These are phyloP conservation scores for Ogataea hybrid DNA, from an alignment of 1,139 yeast species.

Conservation along the genomic window DNA sequence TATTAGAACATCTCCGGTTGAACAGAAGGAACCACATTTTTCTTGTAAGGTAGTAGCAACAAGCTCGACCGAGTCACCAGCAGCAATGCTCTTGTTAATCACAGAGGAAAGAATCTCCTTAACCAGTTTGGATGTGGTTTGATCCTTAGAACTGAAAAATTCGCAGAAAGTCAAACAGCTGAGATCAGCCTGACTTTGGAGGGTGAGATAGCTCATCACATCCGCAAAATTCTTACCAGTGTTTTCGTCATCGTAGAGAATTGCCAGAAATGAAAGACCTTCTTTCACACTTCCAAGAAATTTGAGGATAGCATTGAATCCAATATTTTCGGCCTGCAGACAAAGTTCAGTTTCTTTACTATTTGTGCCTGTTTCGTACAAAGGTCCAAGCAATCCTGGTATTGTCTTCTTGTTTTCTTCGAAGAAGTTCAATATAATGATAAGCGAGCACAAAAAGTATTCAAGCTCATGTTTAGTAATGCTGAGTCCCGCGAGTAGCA, in stretches of 20 bases:
- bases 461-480: slow-evolving; percentile 58
- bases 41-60: slow-evolving; percentile 88
- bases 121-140: slow-evolving; percentile 62
- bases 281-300: slow-evolving; percentile 81
- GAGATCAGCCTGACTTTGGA: slow-evolving; percentile 66
- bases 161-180: slow-evolving; percentile 69
- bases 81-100: slow-evolving; percentile 80
- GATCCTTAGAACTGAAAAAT: slow-evolving; percentile 65
- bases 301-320: slow-evolving; percentile 74
- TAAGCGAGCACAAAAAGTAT: slow-evolving; percentile 63
- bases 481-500: slow-evolving; percentile 42
- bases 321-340: slow-evolving; percentile 73
- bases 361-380: slow-evolving; percentile 30
- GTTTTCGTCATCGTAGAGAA: slow-evolving; percentile 66
- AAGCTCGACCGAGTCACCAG: slow-evolving; percentile 92
- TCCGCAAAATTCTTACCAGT: slow-evolving; percentile 43
- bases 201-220: slow-evolving; percentile 65
- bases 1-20: slow-evolving; percentile 88
- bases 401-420: slow-evolving; percentile 57
- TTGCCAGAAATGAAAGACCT: slow-evolving; percentile 82
- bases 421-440: slow-evolving; percentile 59
- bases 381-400: slow-evolving; percentile 55
- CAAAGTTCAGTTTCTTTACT: slow-evolving; percentile 59
- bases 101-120: slow-evolving; percentile 87
- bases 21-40: slow-evolving; percentile 93